phyloP scores from a whole-genome alignment of 208 protist genomes.

The Trypanosoma platydactyli region DNA sequence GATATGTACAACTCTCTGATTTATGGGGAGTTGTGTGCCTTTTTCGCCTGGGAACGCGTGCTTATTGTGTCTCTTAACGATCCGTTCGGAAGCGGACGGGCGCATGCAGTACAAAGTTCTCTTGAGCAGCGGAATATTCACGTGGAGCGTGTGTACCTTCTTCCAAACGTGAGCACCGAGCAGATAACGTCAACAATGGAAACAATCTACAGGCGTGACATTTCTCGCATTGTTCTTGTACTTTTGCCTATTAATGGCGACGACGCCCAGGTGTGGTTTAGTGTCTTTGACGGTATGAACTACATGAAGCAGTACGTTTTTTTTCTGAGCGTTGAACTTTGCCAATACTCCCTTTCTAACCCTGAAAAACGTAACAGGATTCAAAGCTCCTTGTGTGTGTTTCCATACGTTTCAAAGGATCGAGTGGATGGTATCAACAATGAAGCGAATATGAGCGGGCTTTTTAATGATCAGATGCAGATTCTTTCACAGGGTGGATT shows the following conservation, averaged over 20 bases:
- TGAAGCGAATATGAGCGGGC: constrained; percentile 28
- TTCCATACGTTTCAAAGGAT: constrained; percentile 39
- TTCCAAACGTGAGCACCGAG: constrained; percentile 36
- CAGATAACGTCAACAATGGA: constrained; percentile 43
- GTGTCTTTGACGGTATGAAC: constrained; percentile 40
- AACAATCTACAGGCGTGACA: constrained; percentile 65
- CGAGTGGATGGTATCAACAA: constrained; percentile 47
- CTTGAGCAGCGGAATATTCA: constrained; percentile 69
- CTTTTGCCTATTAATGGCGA: constrained; percentile 41
- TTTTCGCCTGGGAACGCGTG: constrained; percentile 86
- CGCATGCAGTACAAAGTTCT: constrained; percentile 41
- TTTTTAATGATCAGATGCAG: constrained; percentile 36
- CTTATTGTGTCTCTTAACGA: constrained; percentile 65
- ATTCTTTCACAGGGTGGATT: constrained; percentile 69
- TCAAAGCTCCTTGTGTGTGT: constrained; percentile 82
- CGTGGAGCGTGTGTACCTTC: constrained; percentile 61
- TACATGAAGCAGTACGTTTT: constrained; percentile 84
- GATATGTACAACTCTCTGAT: constrained; percentile 56
- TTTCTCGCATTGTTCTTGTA: constrained; percentile 62
- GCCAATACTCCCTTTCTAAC: constrained; percentile 44
- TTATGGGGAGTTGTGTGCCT: constrained; percentile 57
- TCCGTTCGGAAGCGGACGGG: constrained; percentile 52
- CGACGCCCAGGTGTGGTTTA: constrained; percentile 69
- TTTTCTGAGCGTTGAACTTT: constrained; percentile 66
- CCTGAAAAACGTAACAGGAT: constrained; percentile 46